These are phyloP conservation scores for Arthonia radiata DNA, from an alignment of 495 filamentous ascomycete species.

Conservation along the genomic window DNA sequence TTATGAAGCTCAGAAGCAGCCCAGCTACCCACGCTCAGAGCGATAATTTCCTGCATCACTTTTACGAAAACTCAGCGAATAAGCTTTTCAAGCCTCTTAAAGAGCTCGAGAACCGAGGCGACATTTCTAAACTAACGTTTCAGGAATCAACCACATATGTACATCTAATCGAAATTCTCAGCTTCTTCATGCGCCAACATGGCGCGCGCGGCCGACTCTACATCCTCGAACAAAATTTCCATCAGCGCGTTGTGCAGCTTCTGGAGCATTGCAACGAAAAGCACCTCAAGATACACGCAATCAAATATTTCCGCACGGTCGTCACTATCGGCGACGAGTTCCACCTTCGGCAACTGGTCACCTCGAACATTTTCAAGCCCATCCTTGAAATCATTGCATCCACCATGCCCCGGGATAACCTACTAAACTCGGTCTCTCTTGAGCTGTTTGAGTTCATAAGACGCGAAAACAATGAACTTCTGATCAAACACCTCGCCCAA, in stretches of 20 bases:
- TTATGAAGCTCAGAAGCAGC: conserved; percentile 28
- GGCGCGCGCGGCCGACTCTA: conserved; percentile 69
- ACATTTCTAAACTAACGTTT: conserved; percentile 38
- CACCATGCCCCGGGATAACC: conserved; percentile 88
- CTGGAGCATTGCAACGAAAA: conserved; percentile 73
- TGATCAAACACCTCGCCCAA: conserved; percentile 69
- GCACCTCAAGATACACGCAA: conserved; percentile 78
- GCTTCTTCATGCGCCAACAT: conserved; percentile 83
- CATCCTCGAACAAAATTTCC: conserved; percentile 55
- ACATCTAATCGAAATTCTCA: conserved; percentile 83
- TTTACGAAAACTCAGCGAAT: conserved; percentile 74
- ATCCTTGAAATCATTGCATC: conserved; percentile 71
- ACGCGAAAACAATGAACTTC: conserved; percentile 50
- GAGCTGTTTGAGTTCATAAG: conserved; percentile 87
- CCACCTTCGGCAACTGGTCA: conserved; percentile 66
- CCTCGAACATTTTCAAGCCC: conserved; percentile 61
- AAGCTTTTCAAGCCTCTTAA: conserved; percentile 73
- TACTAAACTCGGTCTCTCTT: conserved; percentile 85
- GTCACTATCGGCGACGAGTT: conserved; percentile 77
- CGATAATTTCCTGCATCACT: conserved; percentile 57
- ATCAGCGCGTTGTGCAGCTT: conserved; percentile 59
- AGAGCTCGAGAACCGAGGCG: conserved; percentile 41
- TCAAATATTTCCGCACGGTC: conserved; percentile 85
- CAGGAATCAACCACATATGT: conserved; percentile 71
- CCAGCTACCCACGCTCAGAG: conserved; percentile 43